Conservation (phyloP, 305 asterid genomes). For the Fraxinus paxiana region DNA sequence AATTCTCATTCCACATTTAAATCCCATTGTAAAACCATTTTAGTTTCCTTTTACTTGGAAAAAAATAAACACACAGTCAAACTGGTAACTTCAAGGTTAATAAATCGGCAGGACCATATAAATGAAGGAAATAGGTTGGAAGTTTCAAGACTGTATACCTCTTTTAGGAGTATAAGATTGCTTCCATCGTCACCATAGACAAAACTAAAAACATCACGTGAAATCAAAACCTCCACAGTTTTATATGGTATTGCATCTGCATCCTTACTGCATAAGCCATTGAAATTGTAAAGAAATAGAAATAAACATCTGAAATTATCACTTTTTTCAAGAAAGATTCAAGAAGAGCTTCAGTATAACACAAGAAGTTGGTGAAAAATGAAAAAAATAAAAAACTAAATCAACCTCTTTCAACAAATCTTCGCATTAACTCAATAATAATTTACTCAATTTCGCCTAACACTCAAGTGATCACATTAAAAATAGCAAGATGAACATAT, state of each 20-base stretch:
- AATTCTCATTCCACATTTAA: neutral
- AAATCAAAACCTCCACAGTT: constrained; percentile 35
- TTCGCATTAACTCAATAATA: neutral
- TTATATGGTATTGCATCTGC: constrained; percentile 23
- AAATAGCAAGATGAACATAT: neutral
- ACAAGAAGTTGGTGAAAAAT: neutral
- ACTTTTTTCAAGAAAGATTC: neutral
- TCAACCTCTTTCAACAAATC: neutral
- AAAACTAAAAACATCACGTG: constrained; percentile 30
- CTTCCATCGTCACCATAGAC: constrained; percentile 55
- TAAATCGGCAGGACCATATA: neutral
- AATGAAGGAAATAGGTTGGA: neutral
- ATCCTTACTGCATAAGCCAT: constrained; percentile 29
- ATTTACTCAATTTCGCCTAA: neutral
- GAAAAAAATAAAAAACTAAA: neutral
- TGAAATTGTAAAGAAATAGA: neutral
- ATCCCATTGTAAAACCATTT: neutral
- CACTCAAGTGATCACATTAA: neutral
- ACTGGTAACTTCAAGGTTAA: neutral
- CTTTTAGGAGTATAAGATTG: constrained; percentile 47
- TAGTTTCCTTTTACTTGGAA: neutral
- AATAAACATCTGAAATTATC: neutral
- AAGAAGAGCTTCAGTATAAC: neutral
- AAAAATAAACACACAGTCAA: neutral
- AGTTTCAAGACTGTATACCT: constrained; percentile 34